Evolutionary conservation across 176 grass and related monocot species (phyloP).

Genomic region (Calamus simplicifolius): DNA sequence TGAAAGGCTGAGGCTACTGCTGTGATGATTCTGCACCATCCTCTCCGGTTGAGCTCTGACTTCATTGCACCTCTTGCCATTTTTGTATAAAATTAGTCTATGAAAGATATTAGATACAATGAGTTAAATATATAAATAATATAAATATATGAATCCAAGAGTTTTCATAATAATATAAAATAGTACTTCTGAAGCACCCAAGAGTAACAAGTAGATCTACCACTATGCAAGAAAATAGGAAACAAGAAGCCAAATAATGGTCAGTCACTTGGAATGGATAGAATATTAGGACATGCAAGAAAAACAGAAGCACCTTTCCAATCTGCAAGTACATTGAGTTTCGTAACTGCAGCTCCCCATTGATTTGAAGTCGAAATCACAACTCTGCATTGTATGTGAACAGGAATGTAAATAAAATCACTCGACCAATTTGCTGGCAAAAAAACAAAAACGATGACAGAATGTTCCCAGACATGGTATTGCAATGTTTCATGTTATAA

Average conservation of each 20-base stretch:
- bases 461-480: too few species aligned
- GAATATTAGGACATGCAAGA: too few species aligned
- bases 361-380: slow-evolving; percentile 77
- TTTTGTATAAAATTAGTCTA: too few species aligned
- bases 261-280: too few species aligned
- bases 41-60: too few species aligned
- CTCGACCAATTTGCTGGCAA: not conserved
- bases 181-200: slow-evolving; percentile 39
- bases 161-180: slow-evolving; percentile 55
- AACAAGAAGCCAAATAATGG: not conserved
- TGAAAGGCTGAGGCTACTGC: too few species aligned
- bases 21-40: too few species aligned
- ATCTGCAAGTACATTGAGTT: slow-evolving; percentile 80
- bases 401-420: not conserved
- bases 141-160: slow-evolving; percentile 78
- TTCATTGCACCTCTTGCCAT: too few species aligned
- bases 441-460: too few species aligned
- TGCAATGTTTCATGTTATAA: too few species aligned
- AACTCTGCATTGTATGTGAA: slow-evolving; percentile 29
- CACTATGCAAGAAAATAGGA: slow-evolving; percentile 53
- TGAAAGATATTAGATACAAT: too few species aligned
- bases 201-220: slow-evolving; percentile 67
- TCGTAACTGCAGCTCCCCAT: slow-evolving; percentile 73
- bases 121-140: too few species aligned
- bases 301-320: slow-evolving; percentile 68